These are phyloP conservation scores for Candida frijolesensis DNA, from an alignment of 1,139 yeast species.

Conservation along the genomic window DNA sequence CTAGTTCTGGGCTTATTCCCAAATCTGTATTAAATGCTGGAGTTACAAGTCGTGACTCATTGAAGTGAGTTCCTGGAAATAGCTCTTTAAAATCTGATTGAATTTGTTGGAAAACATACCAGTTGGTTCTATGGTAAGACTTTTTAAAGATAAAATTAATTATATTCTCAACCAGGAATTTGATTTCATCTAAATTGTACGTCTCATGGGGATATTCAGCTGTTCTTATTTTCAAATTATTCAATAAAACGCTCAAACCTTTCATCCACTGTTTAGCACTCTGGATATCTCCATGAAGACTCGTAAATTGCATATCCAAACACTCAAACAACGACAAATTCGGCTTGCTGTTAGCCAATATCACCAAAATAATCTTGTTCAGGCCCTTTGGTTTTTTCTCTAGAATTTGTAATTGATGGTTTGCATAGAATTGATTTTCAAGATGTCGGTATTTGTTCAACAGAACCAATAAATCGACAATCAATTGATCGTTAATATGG, in stretches of 20 bases:
- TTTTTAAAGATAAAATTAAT: slow-evolving; percentile 1
- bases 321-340: not conserved
- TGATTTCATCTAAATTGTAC: not conserved
- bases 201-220: not conserved
- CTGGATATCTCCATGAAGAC: not conserved
- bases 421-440: not conserved
- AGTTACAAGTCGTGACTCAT: slow-evolving; percentile 8
- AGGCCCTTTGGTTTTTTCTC: slow-evolving; percentile 5
- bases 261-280: not conserved
- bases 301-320: not conserved
- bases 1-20: not conserved
- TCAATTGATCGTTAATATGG: slow-evolving; percentile 1
- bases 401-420: not conserved
- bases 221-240: not conserved
- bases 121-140: slow-evolving; percentile 2
- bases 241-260: slow-evolving; percentile 5
- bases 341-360: slow-evolving; percentile 3
- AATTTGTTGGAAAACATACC: slow-evolving; percentile 7
- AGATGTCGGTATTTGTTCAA: slow-evolving; percentile 3
- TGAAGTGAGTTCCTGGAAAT: slow-evolving; percentile 1
- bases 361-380: slow-evolving; percentile 2
- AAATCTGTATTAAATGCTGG: slow-evolving; percentile 1
- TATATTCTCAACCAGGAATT: slow-evolving; percentile 1
- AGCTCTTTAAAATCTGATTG: slow-evolving; percentile 7
- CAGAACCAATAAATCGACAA: not conserved